A percentile compares a stretch with the other conserved stretches of the same genome.
phyloP scores from a whole-genome alignment of 257 asterid species.

The Solanum habrochaites region DNA sequence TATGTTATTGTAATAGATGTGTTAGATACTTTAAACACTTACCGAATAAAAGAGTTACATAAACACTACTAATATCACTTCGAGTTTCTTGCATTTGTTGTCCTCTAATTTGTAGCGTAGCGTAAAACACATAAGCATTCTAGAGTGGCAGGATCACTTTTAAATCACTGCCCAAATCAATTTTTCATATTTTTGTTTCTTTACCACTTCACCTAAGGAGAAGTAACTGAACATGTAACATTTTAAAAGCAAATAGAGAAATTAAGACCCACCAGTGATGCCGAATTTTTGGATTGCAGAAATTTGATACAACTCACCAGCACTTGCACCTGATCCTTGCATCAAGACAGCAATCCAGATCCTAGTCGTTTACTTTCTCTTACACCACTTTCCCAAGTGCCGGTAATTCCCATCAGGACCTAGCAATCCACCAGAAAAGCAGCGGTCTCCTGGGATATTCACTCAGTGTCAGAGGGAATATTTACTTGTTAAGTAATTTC shows the following conservation, averaged over 20 bases:
- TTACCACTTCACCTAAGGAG: neutral
- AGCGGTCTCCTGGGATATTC: conserved; percentile 25
- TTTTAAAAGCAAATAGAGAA: neutral
- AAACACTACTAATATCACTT: neutral
- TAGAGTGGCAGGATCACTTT: neutral
- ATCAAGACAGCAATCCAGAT: conserved; percentile 2
- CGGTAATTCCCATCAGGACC: conserved; percentile 81
- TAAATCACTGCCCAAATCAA: neutral
- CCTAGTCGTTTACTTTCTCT: conserved; percentile 36
- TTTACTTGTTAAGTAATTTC: neutral
- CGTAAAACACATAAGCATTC: neutral
- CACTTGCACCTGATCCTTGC: conserved; percentile 24
- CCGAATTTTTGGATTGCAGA: conserved; percentile 44
- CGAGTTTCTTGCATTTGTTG: neutral
- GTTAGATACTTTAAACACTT: neutral
- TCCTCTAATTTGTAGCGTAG: neutral
- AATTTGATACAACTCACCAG: conserved; percentile 57
- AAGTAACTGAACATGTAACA: neutral
- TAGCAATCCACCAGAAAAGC: conserved; percentile 63
- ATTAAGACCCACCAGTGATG: conserved; percentile 35
- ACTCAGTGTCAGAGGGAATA: neutral
- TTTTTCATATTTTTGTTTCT: neutral
- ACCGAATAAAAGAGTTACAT: neutral
- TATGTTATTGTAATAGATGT: neutral
- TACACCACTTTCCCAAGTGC: conserved; percentile 98